A percentile compares a stretch with the other conserved stretches of the same genome.
These are phyloP conservation scores for Epichloe aotearoae DNA, from an alignment of 2,329 filamentous ascomycete genomes.

Conservation along the genomic window DNA sequence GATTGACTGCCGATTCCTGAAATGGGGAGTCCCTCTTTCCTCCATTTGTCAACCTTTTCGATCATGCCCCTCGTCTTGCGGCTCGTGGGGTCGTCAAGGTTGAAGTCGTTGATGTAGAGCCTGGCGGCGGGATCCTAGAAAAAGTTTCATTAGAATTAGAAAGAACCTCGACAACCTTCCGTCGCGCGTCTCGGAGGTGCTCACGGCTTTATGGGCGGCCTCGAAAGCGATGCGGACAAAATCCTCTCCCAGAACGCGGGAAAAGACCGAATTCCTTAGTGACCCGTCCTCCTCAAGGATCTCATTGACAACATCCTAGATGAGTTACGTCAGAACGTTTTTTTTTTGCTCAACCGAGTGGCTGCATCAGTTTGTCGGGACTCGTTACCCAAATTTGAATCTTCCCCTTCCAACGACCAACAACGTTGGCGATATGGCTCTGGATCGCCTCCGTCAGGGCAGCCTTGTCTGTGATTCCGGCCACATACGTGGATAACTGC, in stretches of 20 bases:
- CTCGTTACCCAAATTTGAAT: not conserved
- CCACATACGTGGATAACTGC: not conserved
- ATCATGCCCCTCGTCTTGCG: conserved; percentile 46
- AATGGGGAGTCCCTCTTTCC: conserved; percentile 23
- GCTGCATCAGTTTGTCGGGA: not conserved
- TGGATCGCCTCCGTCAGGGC: not conserved
- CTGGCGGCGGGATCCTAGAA: conserved; percentile 46
- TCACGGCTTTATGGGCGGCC: conserved; percentile 43
- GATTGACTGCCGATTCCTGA: not conserved
- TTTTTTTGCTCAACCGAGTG: too few relatives aligned
- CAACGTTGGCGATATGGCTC: not conserved
- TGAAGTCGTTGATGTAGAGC: conserved; percentile 67
- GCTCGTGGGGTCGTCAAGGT: conserved; percentile 46
- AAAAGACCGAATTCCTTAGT: conserved; percentile 51
- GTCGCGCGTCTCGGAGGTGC: not conserved
- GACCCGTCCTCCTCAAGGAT: conserved; percentile 43
- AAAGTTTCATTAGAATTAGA: too few relatives aligned
- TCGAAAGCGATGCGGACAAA: conserved; percentile 59
- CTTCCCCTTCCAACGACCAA: not conserved
- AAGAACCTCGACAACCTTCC: too few relatives aligned
- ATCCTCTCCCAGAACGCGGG: conserved; percentile 52
- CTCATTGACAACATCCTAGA: conserved; percentile 1
- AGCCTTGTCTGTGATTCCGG: not conserved
- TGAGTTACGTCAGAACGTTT: not conserved
- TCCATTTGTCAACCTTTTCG: conserved; percentile 48